These are phyloP conservation scores for Takakia lepidozioides DNA, from an alignment of 225 moss, liverwort and hornwort species.

Conservation along the genomic window DNA sequence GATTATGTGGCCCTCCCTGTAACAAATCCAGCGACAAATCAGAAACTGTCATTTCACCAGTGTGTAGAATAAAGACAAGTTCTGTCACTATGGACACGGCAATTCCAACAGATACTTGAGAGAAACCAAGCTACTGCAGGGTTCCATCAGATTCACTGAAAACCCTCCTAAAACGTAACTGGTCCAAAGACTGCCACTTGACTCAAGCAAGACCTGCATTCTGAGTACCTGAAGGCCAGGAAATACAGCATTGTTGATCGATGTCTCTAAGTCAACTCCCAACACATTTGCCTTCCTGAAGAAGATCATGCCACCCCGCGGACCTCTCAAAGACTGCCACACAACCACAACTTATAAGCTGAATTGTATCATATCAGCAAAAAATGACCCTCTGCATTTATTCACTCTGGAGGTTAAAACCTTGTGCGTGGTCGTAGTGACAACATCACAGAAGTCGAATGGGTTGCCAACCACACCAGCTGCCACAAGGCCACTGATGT, in stretches of 20 bases:
- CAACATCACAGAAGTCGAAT: constrained; percentile 66
- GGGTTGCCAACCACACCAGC: constrained; percentile 67
- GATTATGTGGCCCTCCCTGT: constrained; percentile 89
- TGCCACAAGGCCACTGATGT: constrained; percentile 85
- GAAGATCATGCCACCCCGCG: constrained; percentile 91
- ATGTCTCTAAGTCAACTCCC: constrained; percentile 64
- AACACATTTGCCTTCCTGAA: constrained; percentile 55
- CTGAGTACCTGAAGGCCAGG: constrained; percentile 63
- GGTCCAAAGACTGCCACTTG: too few species aligned
- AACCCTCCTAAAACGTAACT: too few species aligned
- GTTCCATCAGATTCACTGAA: too few species aligned
- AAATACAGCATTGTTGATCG: constrained; percentile 84
- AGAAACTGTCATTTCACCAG: too few species aligned
- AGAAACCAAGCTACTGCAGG: too few species aligned
- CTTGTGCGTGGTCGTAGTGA: constrained; percentile 90
- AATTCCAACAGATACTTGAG: too few species aligned
- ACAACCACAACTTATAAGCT: neutral
- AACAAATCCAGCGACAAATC: neutral
- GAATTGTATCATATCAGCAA: too few species aligned
- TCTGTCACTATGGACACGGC: too few species aligned
- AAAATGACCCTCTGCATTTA: too few species aligned
- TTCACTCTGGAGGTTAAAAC: too few species aligned
- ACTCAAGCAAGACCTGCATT: neutral
- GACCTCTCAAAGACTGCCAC: constrained; percentile 71
- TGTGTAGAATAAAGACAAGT: too few species aligned